Percentiles rank a stretch among this genome's conserved stretches.
phyloP scores from a whole-genome alignment of 1,284 basidiomycete species.

The Heterobasidion parviporum region DNA sequence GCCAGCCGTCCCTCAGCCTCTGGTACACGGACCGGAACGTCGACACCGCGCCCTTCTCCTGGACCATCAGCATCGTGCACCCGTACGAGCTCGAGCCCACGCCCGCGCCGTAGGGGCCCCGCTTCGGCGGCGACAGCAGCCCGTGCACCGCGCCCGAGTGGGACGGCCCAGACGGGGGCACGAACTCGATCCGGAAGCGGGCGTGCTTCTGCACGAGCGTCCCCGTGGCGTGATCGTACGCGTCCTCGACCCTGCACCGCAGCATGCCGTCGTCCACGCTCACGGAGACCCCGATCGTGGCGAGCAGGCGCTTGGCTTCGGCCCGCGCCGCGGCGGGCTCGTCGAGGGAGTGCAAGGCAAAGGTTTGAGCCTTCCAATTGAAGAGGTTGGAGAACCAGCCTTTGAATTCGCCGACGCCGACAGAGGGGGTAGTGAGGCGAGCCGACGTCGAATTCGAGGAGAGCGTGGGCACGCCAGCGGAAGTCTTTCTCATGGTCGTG shows the following conservation, averaged over 20 bases:
- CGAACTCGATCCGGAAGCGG: slow-evolving; percentile 56
- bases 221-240: slow-evolving; percentile 30
- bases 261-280: slow-evolving; percentile 44
- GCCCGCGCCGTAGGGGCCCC: slow-evolving; percentile 16
- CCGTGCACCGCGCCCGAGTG: slow-evolving; percentile 3
- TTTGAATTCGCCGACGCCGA: slow-evolving; percentile 68
- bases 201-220: slow-evolving; percentile 45
- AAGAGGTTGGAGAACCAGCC: slow-evolving; percentile 80
- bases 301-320: slow-evolving; percentile 60
- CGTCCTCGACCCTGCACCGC: slow-evolving; percentile 62
- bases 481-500: slow-evolving; percentile 11
- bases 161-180: slow-evolving; percentile 1
- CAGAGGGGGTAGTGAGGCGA: slow-evolving; percentile 31
- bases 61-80: slow-evolving; percentile 46
- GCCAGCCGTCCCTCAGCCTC: slow-evolving; percentile 62
- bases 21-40: slow-evolving; percentile 74
- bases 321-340: slow-evolving; percentile 54
- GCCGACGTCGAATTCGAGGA: slow-evolving; percentile 14
- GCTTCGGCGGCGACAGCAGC: not conserved
- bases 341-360: slow-evolving; percentile 63
- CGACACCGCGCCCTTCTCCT: slow-evolving; percentile 84
- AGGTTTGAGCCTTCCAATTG: slow-evolving; percentile 61
- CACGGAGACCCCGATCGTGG: slow-evolving; percentile 56
- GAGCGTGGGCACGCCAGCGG: slow-evolving; percentile 16
- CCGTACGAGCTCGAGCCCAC: slow-evolving; percentile 1